Evolutionary conservation across 106 monocot genomes (phyloP), one percentile per base, ranked within the genome.

Genomic region (Iris macrosiphon): DNA sequence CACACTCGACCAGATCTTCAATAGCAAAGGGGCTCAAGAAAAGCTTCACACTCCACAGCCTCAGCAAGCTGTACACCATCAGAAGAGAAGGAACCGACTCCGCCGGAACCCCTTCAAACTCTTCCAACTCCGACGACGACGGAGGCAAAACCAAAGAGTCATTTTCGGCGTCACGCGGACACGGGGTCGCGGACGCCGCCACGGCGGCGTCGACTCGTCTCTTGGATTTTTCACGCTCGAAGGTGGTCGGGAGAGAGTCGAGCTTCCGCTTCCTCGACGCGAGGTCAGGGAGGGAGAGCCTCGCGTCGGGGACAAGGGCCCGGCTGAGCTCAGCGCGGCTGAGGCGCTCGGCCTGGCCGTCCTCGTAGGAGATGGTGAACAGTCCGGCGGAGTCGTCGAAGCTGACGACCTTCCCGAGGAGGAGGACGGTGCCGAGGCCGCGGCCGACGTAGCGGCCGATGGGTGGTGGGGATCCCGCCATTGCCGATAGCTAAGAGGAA

Each of bases 11-110:
- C 37, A 81, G 85, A 65, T 91, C 90, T 17, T 74, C 66, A 24
- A 91, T 59, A 13, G 52, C 49, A 49, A 91, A 91, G 27, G 85
- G 90, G 62, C 85, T 91, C 8, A 91, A 55, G 43, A 81, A 91
- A 28, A 91, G 43, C 31, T 47, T 68, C 26, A 57, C 57, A 42
- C 85, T 79, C 57, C 85, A 91, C 4, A 85, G 75, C 49, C 90
- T 61, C n/a, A 91, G 20, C 57, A 91, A 91, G 44, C 47, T 81
- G 65, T 85, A 91, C 9, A 85, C 85, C 15, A 85, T 78, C 39
- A 91, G 75, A 2, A 91, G 69, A 65, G 51, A 63, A 7, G 68
- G 39, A 10, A 78, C 71, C 6, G 68, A 67, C 26, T 78, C 78
- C 44, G 85, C 85, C 1, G 81, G 65, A 15, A 91, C 60, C 16